Evolutionary conservation across 106 monocot genomes (phyloP).

Genomic region (Apostasia ramifera): DNA sequence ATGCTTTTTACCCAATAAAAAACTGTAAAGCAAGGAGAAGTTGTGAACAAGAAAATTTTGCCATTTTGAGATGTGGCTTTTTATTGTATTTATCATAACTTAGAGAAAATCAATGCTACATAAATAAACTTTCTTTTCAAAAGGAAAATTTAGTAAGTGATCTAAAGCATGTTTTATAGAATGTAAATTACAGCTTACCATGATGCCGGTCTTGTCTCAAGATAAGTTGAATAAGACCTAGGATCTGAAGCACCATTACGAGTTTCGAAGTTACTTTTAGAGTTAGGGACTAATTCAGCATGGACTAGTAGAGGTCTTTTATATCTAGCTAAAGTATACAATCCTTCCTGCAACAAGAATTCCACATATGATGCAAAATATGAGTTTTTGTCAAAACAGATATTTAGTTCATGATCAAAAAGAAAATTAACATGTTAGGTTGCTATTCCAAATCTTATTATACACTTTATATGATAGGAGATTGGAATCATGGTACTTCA

Average conservation of each 20-base stretch:
- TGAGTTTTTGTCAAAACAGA: too few relatives aligned
- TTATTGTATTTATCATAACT: neutral
- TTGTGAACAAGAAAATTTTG: neutral
- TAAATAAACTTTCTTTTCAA: neutral
- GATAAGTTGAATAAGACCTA: slow-evolving; percentile 76
- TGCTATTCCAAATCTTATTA: too few relatives aligned
- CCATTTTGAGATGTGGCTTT: neutral
- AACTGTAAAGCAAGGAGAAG: too few relatives aligned
- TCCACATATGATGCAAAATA: neutral
- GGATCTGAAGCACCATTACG: slow-evolving; percentile 28
- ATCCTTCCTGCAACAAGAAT: slow-evolving; percentile 53
- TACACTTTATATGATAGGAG: too few relatives aligned
- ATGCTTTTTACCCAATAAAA: too few relatives aligned
- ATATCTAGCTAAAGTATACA: slow-evolving; percentile 72
- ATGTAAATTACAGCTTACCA: slow-evolving; percentile 39
- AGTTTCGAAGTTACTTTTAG: slow-evolving; percentile 25
- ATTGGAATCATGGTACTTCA: too few relatives aligned
- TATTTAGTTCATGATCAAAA: too few relatives aligned
- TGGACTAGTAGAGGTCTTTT: slow-evolving; percentile 90
- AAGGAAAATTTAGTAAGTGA: neutral
- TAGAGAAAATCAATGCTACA: neutral
- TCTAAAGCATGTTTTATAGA: neutral
- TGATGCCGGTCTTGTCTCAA: slow-evolving; percentile 78
- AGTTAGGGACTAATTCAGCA: slow-evolving; percentile 64
- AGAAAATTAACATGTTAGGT: too few relatives aligned